Evolutionary conservation across 441 rosid species (phyloP), one percentile per base, ranked within the genome.

Genomic region (Jatropha podagrica): DNA sequence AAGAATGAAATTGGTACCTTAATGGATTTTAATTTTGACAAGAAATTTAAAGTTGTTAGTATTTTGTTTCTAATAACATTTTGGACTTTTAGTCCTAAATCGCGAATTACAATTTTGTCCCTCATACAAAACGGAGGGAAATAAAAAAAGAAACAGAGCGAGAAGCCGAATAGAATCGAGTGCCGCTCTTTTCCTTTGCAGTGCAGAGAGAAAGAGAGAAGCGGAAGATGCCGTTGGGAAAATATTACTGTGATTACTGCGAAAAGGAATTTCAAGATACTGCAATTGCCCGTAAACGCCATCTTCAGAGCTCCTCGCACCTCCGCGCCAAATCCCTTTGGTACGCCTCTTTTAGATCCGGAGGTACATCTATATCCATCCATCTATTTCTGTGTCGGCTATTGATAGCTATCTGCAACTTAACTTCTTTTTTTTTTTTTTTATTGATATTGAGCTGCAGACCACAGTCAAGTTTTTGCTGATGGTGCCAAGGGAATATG

Each of bases 251-350:
- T 54, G 93, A 93, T 49, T 93, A 93, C 82, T 91, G 94, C 85
- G 92, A 89, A 14, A 92, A 92, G 76, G 88, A 92, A 70, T 93
- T 95, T 84, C 98, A 88, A 69, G 97, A 93, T 79, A 95, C 92
- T 5, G 87, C 88, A 20, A 69, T 76, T 5, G 95, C 97, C 46
- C 83, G 99, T 67, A 92, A 82, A 77, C 94, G 99, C 80, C 97
- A 95, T 82, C 92, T 93, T 46, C 92, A 86, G 56, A 86, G 96
- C 79, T 78, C 87, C 37, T 89, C 88, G 72, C 98, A 95, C 80
- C 85, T 89, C 51, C 96, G 98, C 48, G 92, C 97, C 83, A 92
- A 86, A 64, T 88, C 97, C 61, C 84, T 86, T 56, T 95, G 98
- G 97, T 93, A 75, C 80, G 85, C 78, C 65, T 85, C 90, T 78